These are phyloP conservation scores for Nepenthes alata DNA, from an alignment of 179 eudicot species.

Conservation along the genomic window DNA sequence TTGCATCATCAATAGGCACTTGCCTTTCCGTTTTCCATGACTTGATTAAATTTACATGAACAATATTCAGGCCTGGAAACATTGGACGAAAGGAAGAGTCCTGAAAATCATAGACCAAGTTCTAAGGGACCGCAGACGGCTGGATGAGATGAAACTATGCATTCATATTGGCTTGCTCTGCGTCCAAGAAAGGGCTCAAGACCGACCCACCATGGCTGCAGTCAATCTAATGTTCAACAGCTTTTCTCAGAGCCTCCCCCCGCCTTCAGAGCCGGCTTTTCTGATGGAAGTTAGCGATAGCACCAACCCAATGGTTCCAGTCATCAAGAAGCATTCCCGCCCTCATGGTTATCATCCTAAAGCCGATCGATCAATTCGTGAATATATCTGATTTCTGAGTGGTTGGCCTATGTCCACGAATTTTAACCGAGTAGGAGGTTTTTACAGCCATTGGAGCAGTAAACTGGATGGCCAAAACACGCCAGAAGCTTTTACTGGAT, in stretches of 20 bases:
- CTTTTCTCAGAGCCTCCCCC: background rate
- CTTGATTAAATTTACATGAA: background rate
- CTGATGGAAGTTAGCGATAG: background rate
- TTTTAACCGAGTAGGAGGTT: no score
- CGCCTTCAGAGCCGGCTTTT: background rate
- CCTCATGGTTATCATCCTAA: no score
- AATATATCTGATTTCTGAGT: no score
- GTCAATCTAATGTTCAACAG: background rate
- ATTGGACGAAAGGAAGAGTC: background rate
- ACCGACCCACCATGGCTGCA: conserved; percentile 1
- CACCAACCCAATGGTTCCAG: background rate
- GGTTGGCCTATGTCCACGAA: no score
- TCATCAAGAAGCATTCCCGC: no score
- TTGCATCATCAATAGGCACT: background rate
- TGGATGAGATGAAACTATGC: background rate
- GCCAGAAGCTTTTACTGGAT: no score
- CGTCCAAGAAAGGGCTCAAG: background rate
- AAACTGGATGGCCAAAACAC: no score
- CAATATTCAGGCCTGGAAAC: conserved; percentile 1
- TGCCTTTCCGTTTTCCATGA: background rate
- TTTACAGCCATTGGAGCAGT: no score
- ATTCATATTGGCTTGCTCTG: conserved; percentile 1
- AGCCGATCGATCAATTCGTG: no score
- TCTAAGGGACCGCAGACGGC: background rate
- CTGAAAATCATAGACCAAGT: background rate